Evolutionary conservation across 2,329 filamentous ascomycete species (phyloP).

Genomic region (Fusarium pseudonygamai): DNA sequence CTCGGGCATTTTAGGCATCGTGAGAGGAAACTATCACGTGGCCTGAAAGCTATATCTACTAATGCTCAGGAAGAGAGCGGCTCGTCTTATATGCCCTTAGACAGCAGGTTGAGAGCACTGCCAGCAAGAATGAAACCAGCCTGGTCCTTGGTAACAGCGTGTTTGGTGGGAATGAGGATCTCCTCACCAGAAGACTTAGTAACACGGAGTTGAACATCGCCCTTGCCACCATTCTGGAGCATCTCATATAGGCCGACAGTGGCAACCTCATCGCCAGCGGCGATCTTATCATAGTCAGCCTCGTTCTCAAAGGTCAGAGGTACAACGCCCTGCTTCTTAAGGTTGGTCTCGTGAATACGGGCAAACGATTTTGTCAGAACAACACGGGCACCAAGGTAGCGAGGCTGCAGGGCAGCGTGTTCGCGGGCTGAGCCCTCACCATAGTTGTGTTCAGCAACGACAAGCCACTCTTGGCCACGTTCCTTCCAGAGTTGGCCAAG

Average conservation of each 20-base stretch:
- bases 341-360: conserved; percentile 92
- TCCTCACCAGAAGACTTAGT: conserved; percentile 71
- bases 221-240: conserved; percentile 79
- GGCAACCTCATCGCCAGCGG: conserved; percentile 82
- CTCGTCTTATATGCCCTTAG: conserved; percentile 60
- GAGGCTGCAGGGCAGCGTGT: conserved; percentile 88
- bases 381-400: conserved; percentile 87
- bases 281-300: conserved; percentile 84
- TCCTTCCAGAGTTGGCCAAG: conserved; percentile 86
- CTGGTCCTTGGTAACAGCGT: conserved; percentile 90
- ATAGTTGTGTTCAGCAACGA: conserved; percentile 98
- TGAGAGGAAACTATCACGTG: not conserved
- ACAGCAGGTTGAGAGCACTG: conserved; percentile 90
- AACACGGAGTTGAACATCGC: conserved; percentile 75
- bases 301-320: conserved; percentile 91
- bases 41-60: not conserved
- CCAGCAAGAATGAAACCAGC: conserved; percentile 92
- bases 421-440: conserved; percentile 90
- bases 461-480: conserved; percentile 82
- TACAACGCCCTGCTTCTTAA: conserved; percentile 97
- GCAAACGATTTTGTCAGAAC: conserved; percentile 90
- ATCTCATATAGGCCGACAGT: conserved; percentile 88
- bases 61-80: not conserved
- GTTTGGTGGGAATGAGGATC: conserved; percentile 79
- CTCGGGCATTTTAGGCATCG: conserved; percentile 14